Conservation (phyloP, 345 rosid species). For the Sonneratia alba region DNA sequence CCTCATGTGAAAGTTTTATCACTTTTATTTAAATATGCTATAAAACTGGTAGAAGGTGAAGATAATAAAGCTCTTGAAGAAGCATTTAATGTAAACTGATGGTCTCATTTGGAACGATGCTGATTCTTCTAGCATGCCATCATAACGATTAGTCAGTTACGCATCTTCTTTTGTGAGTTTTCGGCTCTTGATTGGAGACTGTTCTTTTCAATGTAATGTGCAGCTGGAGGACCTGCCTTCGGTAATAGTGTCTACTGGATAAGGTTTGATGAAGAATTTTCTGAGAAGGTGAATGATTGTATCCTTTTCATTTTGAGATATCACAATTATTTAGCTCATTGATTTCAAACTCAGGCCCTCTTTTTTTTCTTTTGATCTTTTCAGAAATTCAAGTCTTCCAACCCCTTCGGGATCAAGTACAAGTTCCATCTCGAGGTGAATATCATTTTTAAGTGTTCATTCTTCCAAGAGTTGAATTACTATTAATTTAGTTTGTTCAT, state of each 20-base stretch:
- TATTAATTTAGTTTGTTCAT: not conserved
- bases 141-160: not conserved
- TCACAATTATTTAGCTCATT: not conserved
- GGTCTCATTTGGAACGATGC: not conserved
- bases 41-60: not conserved
- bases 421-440: slow-evolving; percentile 84
- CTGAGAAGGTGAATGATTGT: slow-evolving; percentile 49
- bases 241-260: slow-evolving; percentile 89
- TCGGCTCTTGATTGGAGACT: not conserved
- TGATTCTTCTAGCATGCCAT: not conserved
- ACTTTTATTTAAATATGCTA: not conserved
- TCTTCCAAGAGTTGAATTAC: not conserved
- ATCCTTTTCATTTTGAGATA: not conserved
- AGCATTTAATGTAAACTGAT: not conserved
- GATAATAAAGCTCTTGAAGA: not conserved
- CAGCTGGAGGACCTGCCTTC: slow-evolving; percentile 66
- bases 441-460: not conserved
- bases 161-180: not conserved
- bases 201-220: slow-evolving; percentile 19
- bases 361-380: slow-evolving; percentile 8
- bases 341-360: slow-evolving; percentile 11
- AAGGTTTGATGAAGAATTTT: slow-evolving; percentile 70
- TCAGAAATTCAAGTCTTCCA: slow-evolving; percentile 77
- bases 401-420: slow-evolving; percentile 79
- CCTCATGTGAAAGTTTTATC: not conserved